Evolutionary conservation across 2,329 filamentous ascomycete species (phyloP).

Genomic region (Trichoderma guizhouense): DNA sequence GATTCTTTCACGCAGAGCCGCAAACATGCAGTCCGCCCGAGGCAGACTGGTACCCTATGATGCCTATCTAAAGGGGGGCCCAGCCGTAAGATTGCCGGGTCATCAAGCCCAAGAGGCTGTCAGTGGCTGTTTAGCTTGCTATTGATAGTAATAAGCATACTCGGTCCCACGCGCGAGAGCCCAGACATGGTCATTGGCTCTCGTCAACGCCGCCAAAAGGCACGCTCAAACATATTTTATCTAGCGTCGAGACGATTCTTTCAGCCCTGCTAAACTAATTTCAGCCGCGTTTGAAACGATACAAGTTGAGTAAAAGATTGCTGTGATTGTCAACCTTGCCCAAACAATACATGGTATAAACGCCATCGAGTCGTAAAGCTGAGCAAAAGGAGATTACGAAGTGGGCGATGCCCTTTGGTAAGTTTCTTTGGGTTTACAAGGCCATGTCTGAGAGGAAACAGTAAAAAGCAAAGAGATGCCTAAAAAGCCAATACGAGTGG

Average conservation of each 20-base stretch:
- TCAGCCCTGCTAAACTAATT: conserved; percentile 15
- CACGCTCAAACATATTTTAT: neutral
- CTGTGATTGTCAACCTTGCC: neutral
- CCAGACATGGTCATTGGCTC: neutral
- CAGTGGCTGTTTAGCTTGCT: neutral
- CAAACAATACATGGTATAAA: neutral
- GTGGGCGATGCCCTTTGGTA: neutral
- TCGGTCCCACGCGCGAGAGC: neutral
- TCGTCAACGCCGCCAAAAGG: neutral
- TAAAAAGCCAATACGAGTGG: neutral
- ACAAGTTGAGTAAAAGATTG: neutral
- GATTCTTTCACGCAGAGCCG: neutral
- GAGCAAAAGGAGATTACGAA: neutral
- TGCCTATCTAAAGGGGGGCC: neutral
- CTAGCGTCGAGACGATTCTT: conserved; percentile 9
- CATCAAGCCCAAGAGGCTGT: neutral
- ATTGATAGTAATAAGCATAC: neutral
- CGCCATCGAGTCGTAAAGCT: neutral
- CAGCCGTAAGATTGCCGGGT: conserved; percentile 1
- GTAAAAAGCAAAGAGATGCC: neutral
- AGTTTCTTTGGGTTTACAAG: neutral
- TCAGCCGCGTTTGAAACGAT: conserved; percentile 12
- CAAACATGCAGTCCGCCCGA: neutral
- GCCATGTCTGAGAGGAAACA: neutral
- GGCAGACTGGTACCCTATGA: neutral